A percentile compares a stretch with the other conserved stretches of the same genome.
Evolutionary conservation across 129 eudicot genomes (phyloP).

Genomic region (Erigeron canadensis): DNA sequence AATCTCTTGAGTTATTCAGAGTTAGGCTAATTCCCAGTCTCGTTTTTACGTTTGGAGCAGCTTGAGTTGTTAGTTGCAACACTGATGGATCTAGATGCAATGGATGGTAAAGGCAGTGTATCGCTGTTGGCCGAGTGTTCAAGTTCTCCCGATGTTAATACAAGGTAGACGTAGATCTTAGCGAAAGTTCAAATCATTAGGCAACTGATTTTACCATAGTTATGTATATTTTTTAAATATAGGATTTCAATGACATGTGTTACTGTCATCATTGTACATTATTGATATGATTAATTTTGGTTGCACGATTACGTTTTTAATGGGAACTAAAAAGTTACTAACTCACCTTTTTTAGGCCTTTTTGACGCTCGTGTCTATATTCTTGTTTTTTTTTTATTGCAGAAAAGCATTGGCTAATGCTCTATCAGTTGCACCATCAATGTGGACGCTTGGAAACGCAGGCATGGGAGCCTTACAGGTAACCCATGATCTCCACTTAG

Average conservation of each 20-base stretch:
- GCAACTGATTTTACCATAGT: neutral
- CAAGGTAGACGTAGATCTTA: slow-evolving; percentile 53
- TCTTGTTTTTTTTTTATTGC: slow-evolving; percentile 19
- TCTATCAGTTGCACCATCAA: slow-evolving; percentile 91
- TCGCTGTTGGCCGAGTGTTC: slow-evolving; percentile 87
- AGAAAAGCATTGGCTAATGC: slow-evolving; percentile 98
- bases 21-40: slow-evolving; percentile 5
- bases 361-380: neutral
- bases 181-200: neutral
- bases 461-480: slow-evolving; percentile 99
- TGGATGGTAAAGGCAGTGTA: slow-evolving; percentile 96
- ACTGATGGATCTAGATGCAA: slow-evolving; percentile 96
- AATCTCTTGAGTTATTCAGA: neutral
- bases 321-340: neutral
- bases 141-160: slow-evolving; percentile 88
- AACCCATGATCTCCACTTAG: neutral
- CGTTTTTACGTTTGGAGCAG: slow-evolving; percentile 45
- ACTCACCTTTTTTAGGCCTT: slow-evolving; percentile 5
- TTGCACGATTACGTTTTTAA: neutral
- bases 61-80: slow-evolving; percentile 91
- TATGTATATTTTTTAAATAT: neutral
- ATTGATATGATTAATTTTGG: neutral
- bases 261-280: neutral
- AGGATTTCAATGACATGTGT: neutral
- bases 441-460: slow-evolving; percentile 99